phyloP scores from a whole-genome alignment of 2,329 filamentous ascomycete species.

The Aspergillus niger region DNA sequence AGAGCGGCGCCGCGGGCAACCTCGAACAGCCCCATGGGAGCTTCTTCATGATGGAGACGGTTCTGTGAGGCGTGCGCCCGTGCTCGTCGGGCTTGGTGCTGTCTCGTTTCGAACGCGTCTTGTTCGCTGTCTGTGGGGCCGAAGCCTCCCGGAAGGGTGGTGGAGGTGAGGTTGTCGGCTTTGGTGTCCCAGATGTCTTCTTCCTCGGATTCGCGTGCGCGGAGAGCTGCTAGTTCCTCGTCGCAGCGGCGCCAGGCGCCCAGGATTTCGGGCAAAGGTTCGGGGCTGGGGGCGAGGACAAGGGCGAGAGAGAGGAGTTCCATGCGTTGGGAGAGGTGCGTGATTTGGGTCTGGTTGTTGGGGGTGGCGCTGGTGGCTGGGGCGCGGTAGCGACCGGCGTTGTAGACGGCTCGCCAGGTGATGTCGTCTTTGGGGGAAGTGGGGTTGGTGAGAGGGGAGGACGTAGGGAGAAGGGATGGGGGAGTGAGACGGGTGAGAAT shows the following conservation, averaged over 20 bases:
- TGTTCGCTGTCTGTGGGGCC: conserved; percentile 47
- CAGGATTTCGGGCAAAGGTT: conserved; percentile 61
- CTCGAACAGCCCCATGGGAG: conserved; percentile 55
- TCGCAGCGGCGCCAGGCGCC: conserved; percentile 65
- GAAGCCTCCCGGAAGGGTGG: conserved; percentile 47
- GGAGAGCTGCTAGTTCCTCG: conserved; percentile 58
- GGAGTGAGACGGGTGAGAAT: conserved; percentile 60
- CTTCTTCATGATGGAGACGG: conserved; percentile 43
- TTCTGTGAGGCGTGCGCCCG: conserved; percentile 27
- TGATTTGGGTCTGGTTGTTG: conserved; percentile 48
- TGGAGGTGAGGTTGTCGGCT: conserved; percentile 45
- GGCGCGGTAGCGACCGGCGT: conserved; percentile 59
- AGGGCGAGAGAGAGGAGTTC: conserved; percentile 65
- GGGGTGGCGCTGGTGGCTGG: conserved; percentile 31
- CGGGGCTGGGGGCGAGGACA: conserved; percentile 58
- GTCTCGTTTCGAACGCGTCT: conserved; percentile 48
- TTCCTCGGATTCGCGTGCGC: conserved; percentile 56
- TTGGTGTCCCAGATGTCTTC: conserved; percentile 61
- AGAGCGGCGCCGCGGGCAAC: conserved; percentile 53
- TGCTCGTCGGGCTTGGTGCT: conserved; percentile 40
- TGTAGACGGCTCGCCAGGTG: conserved; percentile 66
- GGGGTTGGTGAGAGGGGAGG: conserved; percentile 31
- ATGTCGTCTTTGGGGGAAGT: conserved; percentile 53
- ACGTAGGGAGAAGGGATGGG: conserved; percentile 34
- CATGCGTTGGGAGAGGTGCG: conserved; percentile 63